phyloP scores from a whole-genome alignment of 345 rosid genomes.

The Lepidium didymum region DNA sequence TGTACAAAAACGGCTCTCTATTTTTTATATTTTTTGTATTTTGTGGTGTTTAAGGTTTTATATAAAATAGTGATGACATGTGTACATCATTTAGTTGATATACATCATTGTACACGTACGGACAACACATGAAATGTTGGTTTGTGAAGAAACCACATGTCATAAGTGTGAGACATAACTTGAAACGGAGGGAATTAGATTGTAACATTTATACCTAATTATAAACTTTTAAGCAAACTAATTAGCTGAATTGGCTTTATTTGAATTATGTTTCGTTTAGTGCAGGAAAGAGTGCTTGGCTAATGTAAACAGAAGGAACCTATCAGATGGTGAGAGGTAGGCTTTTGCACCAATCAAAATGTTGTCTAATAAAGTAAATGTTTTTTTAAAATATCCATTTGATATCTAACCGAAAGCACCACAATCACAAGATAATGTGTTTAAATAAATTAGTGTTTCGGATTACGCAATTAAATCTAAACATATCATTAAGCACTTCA shows the following conservation, averaged over 20 bases:
- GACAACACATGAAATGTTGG: slow-evolving; percentile 2
- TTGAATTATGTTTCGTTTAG: not conserved
- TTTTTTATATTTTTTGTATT: not conserved
- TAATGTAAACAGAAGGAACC: not conserved
- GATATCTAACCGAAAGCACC: slow-evolving; percentile 15
- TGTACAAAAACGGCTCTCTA: not conserved
- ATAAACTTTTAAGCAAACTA: not conserved
- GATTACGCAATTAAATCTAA: not conserved
- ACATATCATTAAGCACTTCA: not conserved
- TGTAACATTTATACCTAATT: not conserved
- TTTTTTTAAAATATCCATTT: not conserved
- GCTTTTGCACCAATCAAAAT: not conserved
- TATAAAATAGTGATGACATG: not conserved
- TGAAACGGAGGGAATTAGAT: not conserved
- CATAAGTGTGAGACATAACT: not conserved
- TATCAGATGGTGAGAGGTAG: not conserved
- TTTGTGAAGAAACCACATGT: slow-evolving; percentile 6
- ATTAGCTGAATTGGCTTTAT: not conserved
- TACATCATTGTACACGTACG: not conserved
- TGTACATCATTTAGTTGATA: not conserved
- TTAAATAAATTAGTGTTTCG: not conserved
- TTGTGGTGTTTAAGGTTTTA: slow-evolving; percentile 18
- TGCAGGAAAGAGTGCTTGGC: not conserved
- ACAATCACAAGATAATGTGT: not conserved
- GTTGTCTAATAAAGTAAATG: not conserved